These are phyloP conservation scores for Fagopyrum esculentum DNA, from an alignment of 148 eudicot species.

Conservation along the genomic window DNA sequence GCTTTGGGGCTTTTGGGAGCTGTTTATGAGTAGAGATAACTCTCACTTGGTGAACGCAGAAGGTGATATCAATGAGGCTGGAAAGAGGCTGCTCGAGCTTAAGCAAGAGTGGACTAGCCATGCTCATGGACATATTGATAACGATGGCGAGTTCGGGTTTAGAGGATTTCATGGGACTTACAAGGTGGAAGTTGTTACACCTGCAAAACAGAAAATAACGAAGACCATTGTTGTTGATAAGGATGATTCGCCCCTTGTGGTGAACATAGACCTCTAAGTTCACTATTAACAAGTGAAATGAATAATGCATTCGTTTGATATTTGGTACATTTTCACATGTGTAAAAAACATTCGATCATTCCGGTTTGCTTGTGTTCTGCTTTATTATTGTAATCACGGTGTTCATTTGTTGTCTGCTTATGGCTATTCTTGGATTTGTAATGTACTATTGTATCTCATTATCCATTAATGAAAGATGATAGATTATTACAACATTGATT, in stretches of 20 bases:
- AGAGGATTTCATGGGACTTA: constrained; percentile 81
- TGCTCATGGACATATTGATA: constrained; percentile 57
- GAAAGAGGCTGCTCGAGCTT: constrained; percentile 51
- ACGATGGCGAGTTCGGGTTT: constrained; percentile 60
- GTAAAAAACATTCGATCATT: not conserved
- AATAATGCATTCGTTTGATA: not conserved
- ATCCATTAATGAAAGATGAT: not conserved
- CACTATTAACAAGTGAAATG: not conserved
- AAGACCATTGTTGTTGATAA: constrained; percentile 71
- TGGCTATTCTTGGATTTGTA: not conserved
- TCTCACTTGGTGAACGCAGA: constrained; percentile 82
- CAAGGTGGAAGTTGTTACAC: constrained; percentile 42
- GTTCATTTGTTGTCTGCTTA: not conserved
- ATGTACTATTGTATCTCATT: not conserved
- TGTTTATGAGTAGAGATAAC: constrained; percentile 71
- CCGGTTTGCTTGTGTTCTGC: not conserved
- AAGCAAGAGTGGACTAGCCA: constrained; percentile 67
- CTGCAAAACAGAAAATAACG: constrained; percentile 27
- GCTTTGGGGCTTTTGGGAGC: constrained; percentile 98
- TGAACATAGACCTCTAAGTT: constrained; percentile 33
- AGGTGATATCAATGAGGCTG: constrained; percentile 86
- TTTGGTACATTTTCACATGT: not conserved
- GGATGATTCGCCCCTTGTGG: constrained; percentile 37
- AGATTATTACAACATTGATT: not conserved
- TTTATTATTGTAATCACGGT: not conserved